Evolutionary conservation across 352 stramenopile species (phyloP).

Genomic region (Phytophthora meadii): DNA sequence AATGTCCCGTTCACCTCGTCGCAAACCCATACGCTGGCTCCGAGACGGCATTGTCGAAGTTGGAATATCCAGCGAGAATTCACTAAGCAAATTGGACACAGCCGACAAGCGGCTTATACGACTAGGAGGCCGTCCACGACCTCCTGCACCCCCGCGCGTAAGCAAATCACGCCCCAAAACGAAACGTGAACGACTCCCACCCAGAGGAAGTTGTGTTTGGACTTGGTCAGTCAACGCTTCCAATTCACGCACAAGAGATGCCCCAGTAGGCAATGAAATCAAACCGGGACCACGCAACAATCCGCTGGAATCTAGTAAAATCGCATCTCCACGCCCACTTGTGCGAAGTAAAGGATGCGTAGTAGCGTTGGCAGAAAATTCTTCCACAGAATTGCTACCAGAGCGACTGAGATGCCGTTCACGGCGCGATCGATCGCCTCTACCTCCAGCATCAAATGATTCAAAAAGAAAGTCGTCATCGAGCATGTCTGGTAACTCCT

Average conservation of each 20-base stretch:
- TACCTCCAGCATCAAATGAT: constrained; percentile 51
- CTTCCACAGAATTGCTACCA: constrained; percentile 14
- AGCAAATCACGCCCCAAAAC: constrained; percentile 54
- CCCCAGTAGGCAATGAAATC: constrained; percentile 65
- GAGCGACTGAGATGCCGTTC: constrained; percentile 39
- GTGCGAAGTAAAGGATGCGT: constrained; percentile 56
- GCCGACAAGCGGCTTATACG: constrained; percentile 69
- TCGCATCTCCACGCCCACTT: constrained; percentile 42
- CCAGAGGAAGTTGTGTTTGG: constrained; percentile 64
- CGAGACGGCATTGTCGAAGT: constrained; percentile 42
- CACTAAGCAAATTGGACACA: constrained; percentile 80
- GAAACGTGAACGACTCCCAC: constrained; percentile 37
- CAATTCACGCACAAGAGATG: constrained; percentile 75
- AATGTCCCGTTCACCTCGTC: constrained; percentile 56
- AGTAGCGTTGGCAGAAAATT: constrained; percentile 17
- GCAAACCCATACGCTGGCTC: constrained; percentile 48
- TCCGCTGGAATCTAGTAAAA: constrained; percentile 38
- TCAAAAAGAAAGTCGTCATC: constrained; percentile 69
- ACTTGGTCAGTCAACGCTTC: constrained; percentile 82
- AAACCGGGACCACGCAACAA: constrained; percentile 38
- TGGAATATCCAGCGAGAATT: constrained; percentile 85
- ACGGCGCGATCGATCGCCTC: constrained; percentile 43
- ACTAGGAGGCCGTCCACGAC: constrained; percentile 62
- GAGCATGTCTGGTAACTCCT: constrained; percentile 59
- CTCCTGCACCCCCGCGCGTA: constrained; percentile 38